These are phyloP conservation scores for Starmera stellimalicola DNA, from an alignment of 1,139 yeast genomes.

Conservation along the genomic window DNA sequence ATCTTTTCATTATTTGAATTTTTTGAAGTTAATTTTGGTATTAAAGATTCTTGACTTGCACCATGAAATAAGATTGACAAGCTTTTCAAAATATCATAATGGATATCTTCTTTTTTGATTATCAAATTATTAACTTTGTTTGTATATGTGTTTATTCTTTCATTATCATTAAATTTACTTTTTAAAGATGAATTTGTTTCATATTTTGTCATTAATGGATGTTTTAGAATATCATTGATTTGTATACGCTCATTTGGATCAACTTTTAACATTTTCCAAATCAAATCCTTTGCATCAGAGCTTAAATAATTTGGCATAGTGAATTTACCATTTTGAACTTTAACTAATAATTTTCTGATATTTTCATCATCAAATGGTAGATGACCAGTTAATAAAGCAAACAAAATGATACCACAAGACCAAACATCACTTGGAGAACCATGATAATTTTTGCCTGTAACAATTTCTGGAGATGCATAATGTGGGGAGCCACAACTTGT, in stretches of 20 bases:
- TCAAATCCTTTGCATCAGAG: conserved; percentile 77
- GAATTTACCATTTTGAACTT: conserved; percentile 86
- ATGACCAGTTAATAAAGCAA: conserved; percentile 90
- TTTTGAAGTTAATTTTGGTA: conserved; percentile 47
- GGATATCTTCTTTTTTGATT: conserved; percentile 44
- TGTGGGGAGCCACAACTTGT: conserved; percentile 98
- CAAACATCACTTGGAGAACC: conserved; percentile 97
- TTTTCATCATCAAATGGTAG: conserved; percentile 96
- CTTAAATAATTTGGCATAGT: conserved; percentile 76
- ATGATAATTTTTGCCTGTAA: conserved; percentile 87
- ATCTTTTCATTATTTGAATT: conserved; percentile 77
- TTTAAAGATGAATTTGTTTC: conserved; percentile 21
- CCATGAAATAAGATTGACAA: conserved; percentile 90
- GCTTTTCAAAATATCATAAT: conserved; percentile 74
- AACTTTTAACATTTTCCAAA: conserved; percentile 70
- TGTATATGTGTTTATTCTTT: conserved; percentile 16
- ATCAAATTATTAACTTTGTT: conserved; percentile 19
- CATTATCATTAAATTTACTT: conserved; percentile 15
- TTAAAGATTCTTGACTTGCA: conserved; percentile 51
- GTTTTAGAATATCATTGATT: conserved; percentile 62
- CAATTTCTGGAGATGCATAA: conserved; percentile 97
- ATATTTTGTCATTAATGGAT: conserved; percentile 75
- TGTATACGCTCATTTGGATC: conserved; percentile 73
- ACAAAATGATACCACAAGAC: conserved; percentile 95
- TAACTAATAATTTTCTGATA: conserved; percentile 71